A percentile compares a stretch with the other conserved stretches of the same genome.
Conservation (phyloP, 2,329 filamentous ascomycete species). For the Ceratocystis lukuohia region DNA sequence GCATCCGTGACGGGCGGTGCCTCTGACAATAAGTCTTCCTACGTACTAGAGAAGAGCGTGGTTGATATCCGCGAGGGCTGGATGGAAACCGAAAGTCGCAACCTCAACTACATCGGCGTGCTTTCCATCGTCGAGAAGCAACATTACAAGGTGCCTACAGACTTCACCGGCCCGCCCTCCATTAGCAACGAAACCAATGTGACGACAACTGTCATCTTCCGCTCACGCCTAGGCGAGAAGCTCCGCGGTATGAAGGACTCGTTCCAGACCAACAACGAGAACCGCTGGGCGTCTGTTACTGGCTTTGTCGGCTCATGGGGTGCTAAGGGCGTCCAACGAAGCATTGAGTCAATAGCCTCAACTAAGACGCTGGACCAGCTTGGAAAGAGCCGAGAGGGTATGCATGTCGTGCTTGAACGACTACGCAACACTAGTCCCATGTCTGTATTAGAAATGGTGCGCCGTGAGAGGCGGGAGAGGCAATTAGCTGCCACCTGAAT, state of each 20-base stretch:
- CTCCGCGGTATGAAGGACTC: slow-evolving; percentile 42
- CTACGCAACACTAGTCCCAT: slow-evolving; percentile 46
- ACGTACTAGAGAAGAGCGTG: slow-evolving; percentile 66
- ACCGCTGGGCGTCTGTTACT: slow-evolving; percentile 35
- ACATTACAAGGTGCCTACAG: slow-evolving; percentile 35
- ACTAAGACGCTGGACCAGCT: slow-evolving; percentile 66
- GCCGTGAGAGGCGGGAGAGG: slow-evolving; percentile 29
- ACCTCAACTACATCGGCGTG: slow-evolving; percentile 71
- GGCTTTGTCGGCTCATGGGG: slow-evolving; percentile 47
- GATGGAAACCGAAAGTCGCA: slow-evolving; percentile 71
- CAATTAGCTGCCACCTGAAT: background rate
- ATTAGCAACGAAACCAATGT: slow-evolving; percentile 43
- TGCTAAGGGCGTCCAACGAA: slow-evolving; percentile 58
- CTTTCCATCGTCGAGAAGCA: slow-evolving; percentile 67
- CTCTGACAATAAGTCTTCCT: slow-evolving; percentile 56
- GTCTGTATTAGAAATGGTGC: slow-evolving; percentile 43
- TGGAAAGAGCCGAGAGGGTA: slow-evolving; percentile 68
- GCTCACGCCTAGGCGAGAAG: slow-evolving; percentile 57
- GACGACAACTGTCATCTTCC: slow-evolving; percentile 59
- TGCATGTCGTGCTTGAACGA: slow-evolving; percentile 67
- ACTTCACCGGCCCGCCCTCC: slow-evolving; percentile 24
- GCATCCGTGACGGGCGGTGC: slow-evolving; percentile 52
- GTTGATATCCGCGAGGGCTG: slow-evolving; percentile 68
- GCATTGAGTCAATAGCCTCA: slow-evolving; percentile 65
- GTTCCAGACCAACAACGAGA: slow-evolving; percentile 28